These are phyloP conservation scores for Hymenoscyphus fraxineus DNA, from an alignment of 2,329 filamentous ascomycete genomes.

Conservation along the genomic window DNA sequence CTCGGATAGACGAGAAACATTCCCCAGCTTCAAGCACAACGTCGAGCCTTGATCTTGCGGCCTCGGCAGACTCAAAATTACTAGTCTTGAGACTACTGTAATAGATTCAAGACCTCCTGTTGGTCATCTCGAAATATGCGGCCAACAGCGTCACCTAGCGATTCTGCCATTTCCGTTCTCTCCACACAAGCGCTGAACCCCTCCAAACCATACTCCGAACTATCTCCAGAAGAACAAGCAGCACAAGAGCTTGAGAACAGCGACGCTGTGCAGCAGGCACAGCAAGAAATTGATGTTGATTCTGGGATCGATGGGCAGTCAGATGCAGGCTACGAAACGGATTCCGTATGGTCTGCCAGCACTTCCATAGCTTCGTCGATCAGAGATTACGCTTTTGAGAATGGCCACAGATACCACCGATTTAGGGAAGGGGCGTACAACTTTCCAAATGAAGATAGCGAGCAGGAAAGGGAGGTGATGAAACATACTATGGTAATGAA, in stretches of 20 bases:
- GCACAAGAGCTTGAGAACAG: conserved; percentile 22
- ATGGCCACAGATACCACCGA: conserved; percentile 56
- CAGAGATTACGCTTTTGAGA: conserved; percentile 49
- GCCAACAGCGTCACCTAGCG: conserved; percentile 12
- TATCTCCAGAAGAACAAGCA: conserved; percentile 18
- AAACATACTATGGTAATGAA: conserved; percentile 36
- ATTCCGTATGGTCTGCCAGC: conserved; percentile 21
- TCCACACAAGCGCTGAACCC: conserved; percentile 2
- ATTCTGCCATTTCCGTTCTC: conserved; percentile 23
- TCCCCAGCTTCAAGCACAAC: neutral
- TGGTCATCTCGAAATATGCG: neutral
- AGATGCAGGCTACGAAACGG: conserved; percentile 33
- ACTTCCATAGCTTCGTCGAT: conserved; percentile 36
- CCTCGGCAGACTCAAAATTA: neutral
- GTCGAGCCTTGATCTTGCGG: neutral
- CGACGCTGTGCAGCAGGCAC: conserved; percentile 26
- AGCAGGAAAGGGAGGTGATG: conserved; percentile 57
- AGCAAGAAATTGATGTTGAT: conserved; percentile 31
- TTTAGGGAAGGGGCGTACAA: conserved; percentile 53
- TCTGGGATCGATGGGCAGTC: conserved; percentile 18
- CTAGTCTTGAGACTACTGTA: neutral
- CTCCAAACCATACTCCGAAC: conserved; percentile 9
- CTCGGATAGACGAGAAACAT: conserved; percentile 2
- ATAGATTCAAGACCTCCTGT: neutral
- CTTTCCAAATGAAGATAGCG: conserved; percentile 57